Evolutionary conservation across 148 eudicot genomes (phyloP).

Genomic region (Rheum nobile): DNA sequence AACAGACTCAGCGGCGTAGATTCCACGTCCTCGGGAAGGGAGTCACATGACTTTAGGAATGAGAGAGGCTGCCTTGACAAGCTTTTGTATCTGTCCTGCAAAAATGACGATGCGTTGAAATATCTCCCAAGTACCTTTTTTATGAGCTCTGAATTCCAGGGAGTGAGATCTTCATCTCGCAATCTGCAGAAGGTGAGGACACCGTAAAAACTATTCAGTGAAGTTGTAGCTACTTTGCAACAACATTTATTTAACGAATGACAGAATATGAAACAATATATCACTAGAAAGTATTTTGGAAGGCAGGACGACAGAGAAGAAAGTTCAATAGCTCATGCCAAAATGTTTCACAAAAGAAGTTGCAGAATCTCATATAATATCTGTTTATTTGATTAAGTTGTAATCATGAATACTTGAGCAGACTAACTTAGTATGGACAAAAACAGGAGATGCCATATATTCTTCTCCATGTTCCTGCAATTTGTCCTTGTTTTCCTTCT

Average conservation of each 20-base stretch:
- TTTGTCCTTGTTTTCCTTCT: constrained; percentile 64
- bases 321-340: background rate
- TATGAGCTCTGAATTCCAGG: constrained; percentile 28
- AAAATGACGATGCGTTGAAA: constrained; percentile 57
- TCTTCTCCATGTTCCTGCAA: constrained; percentile 60
- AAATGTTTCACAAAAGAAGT: background rate
- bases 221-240: background rate
- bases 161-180: constrained; percentile 50
- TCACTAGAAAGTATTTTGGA: background rate
- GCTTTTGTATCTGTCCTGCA: constrained; percentile 25
- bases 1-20: constrained; percentile 28
- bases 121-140: constrained; percentile 44
- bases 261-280: background rate
- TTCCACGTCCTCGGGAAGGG: constrained; percentile 15
- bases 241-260: background rate
- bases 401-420: background rate
- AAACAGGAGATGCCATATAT: constrained; percentile 67
- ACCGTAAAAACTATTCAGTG: background rate
- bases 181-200: constrained; percentile 32
- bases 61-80: constrained; percentile 16
- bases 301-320: background rate
- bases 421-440: constrained; percentile 74
- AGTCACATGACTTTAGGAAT: constrained; percentile 8
- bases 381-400: background rate
- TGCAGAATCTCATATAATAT: background rate